Conservation (phyloP, 176 grass and related monocot species). For the Musa acuminata region DNA sequence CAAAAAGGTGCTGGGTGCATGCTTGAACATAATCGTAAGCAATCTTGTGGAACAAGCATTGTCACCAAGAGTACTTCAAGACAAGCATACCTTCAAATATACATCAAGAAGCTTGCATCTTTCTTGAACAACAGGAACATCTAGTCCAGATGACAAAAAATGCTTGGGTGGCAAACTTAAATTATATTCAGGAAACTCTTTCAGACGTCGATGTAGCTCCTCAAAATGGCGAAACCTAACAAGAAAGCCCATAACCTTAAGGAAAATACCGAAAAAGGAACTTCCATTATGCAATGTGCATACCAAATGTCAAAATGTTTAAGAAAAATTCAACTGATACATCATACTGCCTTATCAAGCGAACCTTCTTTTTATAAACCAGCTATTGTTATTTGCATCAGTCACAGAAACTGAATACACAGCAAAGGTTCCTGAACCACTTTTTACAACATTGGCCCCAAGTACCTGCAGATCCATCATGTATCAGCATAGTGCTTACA, state of each 20-base stretch:
- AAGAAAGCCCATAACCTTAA: conserved; percentile 14
- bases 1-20: neutral
- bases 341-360: neutral
- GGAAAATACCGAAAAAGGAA: neutral
- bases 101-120: conserved; percentile 89
- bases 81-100: conserved; percentile 79
- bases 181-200: conserved; percentile 93
- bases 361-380: conserved; percentile 97
- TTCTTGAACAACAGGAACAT: conserved; percentile 82
- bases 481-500: neutral
- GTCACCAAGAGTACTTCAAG: neutral
- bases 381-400: conserved; percentile 77
- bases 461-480: conserved; percentile 42
- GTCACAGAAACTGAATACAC: conserved; percentile 89
- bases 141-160: conserved; percentile 94
- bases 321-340: neutral
- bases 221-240: conserved; percentile 97
- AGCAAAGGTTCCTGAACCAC: conserved; percentile 96
- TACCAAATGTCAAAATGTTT: neutral
- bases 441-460: conserved; percentile 94
- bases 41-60: neutral
- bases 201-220: conserved; percentile 87
- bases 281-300: neutral
- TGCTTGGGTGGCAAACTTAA: conserved; percentile 93
- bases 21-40: neutral